phyloP scores from a whole-genome alignment of 441 rosid species.

The Pelargonium myrrhifolium region DNA sequence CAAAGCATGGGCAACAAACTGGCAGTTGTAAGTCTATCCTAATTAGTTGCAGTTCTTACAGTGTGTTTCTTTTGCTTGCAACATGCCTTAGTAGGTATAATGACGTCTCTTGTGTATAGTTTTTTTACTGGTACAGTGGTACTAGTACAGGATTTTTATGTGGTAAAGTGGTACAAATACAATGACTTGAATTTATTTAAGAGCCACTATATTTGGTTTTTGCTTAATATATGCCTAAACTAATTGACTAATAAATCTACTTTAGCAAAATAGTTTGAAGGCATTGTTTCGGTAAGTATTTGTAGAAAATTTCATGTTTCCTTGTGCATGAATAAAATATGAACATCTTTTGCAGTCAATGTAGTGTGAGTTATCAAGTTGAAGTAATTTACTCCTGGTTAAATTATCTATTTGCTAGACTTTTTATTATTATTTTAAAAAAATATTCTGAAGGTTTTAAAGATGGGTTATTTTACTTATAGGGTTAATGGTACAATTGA shows the following conservation, averaged over 20 bases:
- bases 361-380: too few relatives aligned
- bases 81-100: neutral
- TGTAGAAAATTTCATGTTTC: neutral
- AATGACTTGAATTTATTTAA: neutral
- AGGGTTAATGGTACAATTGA: too few relatives aligned
- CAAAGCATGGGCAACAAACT: slow-evolving; percentile 74
- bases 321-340: neutral
- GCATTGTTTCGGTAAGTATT: neutral
- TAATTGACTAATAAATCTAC: neutral
- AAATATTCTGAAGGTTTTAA: too few relatives aligned
- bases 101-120: neutral
- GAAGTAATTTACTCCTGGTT: too few relatives aligned
- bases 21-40: slow-evolving; percentile 41
- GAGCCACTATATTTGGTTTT: neutral
- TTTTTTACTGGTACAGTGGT: neutral
- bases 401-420: too few relatives aligned
- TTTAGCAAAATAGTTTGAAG: neutral
- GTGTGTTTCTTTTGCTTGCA: slow-evolving; percentile 1
- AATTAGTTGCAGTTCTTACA: slow-evolving; percentile 7
- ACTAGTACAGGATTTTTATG: neutral
- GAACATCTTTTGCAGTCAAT: too few relatives aligned
- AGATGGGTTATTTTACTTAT: too few relatives aligned
- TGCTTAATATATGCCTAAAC: neutral
- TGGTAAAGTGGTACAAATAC: neutral
- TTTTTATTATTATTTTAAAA: too few relatives aligned